Evolutionary conservation across 2,329 filamentous ascomycete species (phyloP).

Genomic region (Chrysosporium keratinophilum): DNA sequence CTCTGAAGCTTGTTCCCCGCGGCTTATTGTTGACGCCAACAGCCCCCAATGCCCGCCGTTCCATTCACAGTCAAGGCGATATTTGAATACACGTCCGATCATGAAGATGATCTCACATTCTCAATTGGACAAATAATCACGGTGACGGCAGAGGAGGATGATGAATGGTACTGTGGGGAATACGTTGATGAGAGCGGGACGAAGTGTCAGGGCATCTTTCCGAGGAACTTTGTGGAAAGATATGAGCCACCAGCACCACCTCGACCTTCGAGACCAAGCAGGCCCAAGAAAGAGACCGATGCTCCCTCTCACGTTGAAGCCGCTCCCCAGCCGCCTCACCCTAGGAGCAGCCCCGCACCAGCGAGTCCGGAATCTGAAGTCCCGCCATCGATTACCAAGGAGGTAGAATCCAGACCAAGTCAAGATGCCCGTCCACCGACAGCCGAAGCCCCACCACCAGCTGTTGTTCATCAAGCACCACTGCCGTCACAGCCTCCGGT

Average conservation of each 20-base stretch:
- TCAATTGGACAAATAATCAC: conserved; percentile 77
- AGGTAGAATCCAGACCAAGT: neutral
- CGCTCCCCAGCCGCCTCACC: conserved; percentile 15
- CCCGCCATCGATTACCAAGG: neutral
- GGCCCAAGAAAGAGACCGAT: conserved; percentile 55
- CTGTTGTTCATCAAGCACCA: conserved; percentile 21
- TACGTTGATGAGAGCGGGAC: conserved; percentile 66
- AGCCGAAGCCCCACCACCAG: conserved; percentile 9
- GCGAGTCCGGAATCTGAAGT: conserved; percentile 22
- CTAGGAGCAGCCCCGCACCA: conserved; percentile 17
- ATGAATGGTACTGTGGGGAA: conserved; percentile 86
- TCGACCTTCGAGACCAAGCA: conserved; percentile 60
- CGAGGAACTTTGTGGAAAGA: conserved; percentile 93
- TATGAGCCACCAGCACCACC: conserved; percentile 87
- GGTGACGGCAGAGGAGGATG: conserved; percentile 84
- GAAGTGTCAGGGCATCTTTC: conserved; percentile 79
- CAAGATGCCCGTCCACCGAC: conserved; percentile 20
- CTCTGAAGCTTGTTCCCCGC: neutral
- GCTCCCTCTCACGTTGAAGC: conserved; percentile 29
- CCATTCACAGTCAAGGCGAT: conserved; percentile 92
- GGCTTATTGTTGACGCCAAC: conserved; percentile 23
- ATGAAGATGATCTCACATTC: conserved; percentile 93
- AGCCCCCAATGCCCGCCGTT: conserved; percentile 52
- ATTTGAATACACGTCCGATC: conserved; percentile 84
- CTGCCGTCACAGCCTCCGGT: conserved; percentile 22